phyloP scores from a whole-genome alignment of 495 filamentous ascomycete species.

The Evansstolkia leycettana region DNA sequence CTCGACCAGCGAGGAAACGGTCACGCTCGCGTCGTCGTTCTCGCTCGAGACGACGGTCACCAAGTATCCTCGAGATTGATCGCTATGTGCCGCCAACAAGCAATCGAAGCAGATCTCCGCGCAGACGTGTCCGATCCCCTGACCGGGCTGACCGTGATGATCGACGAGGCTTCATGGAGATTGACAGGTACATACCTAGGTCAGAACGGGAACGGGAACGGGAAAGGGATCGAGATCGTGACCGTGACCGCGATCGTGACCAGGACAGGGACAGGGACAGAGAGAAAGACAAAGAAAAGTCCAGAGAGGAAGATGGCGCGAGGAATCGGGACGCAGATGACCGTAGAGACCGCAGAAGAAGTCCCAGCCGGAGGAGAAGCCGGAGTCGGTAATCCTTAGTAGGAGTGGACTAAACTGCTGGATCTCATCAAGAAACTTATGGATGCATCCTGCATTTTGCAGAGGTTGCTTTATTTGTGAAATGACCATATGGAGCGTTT shows the following conservation, averaged over 20 bases:
- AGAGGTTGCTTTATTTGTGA: too few relatives aligned
- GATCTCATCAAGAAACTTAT: too few relatives aligned
- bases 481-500: too few relatives aligned
- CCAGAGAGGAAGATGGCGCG: slow-evolving; percentile 8
- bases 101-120: slow-evolving; percentile 31
- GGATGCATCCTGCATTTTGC: too few relatives aligned
- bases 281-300: slow-evolving; percentile 17
- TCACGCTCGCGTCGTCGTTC: slow-evolving; percentile 20
- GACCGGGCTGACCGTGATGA: slow-evolving; percentile 13
- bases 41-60: slow-evolving; percentile 13
- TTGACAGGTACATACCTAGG: slow-evolving; percentile 45
- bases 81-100: slow-evolving; percentile 37
- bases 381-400: slow-evolving; percentile 2
- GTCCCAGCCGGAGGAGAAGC: slow-evolving; percentile 11
- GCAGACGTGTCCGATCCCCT: slow-evolving; percentile 28
- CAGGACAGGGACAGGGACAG: slow-evolving; percentile 5
- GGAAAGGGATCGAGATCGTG: slow-evolving; percentile 10
- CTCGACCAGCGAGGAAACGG: slow-evolving; percentile 12
- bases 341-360: slow-evolving; percentile 7
- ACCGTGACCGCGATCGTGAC: too few relatives aligned
- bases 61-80: slow-evolving; percentile 32
- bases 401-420: too few relatives aligned
- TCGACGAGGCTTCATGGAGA: slow-evolving; percentile 20
- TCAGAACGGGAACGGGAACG: slow-evolving; percentile 15
- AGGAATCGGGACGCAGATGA: slow-evolving; percentile 9